Base-by-base conservation (phyloP, 345 rosid species). In the Gossypioides kirkii region DNA sequence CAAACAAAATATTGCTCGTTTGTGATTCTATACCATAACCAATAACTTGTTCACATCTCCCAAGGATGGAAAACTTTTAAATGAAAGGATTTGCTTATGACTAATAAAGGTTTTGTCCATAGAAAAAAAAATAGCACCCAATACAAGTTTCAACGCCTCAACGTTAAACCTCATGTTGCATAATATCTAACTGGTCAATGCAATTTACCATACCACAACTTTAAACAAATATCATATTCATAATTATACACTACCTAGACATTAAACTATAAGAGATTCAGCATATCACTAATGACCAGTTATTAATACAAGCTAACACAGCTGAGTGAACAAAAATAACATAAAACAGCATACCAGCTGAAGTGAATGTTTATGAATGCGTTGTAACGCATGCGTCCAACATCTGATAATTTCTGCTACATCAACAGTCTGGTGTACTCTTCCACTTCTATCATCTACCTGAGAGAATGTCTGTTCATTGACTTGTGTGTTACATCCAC, bases 361-460 rank as follows among this genome's bases (percentile, higher is more conserved):
- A 78, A 92, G 93, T 36, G 99, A 92, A 74, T 92, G 99, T 81
- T 92, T 95, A 78, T 95, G 97, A 84, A 95, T 90, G 78, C 97
- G 96, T 77, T 92, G 99, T 79, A 95, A 86, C 25, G 99, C 99
- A 80, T 95, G 99, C 0, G 97, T 92, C 98, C 99, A 95, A 61
- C 99, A 92, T 80, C 99, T 86, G 74, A 95, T 92, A 78, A 95
- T 86, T 83, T 95, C 99, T 8, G 98, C 98, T 20, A 95, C 92
- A 83, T 95, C 99, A 79, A 92, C 96, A 32, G 98, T 86, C 54
- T 89, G 98, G 72, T 88, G 91, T 73, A 77, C 81, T 82, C 94
- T 88, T 83, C 94, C 98, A 77, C 90, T 82, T 84, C 96, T 91
- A 74, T 95, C 98, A 80, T 92, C 99, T 64, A 83, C 83, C 78